Base-by-base conservation (phyloP, 495 filamentous ascomycete genomes). In the Aspergillus bridgeri region DNA sequence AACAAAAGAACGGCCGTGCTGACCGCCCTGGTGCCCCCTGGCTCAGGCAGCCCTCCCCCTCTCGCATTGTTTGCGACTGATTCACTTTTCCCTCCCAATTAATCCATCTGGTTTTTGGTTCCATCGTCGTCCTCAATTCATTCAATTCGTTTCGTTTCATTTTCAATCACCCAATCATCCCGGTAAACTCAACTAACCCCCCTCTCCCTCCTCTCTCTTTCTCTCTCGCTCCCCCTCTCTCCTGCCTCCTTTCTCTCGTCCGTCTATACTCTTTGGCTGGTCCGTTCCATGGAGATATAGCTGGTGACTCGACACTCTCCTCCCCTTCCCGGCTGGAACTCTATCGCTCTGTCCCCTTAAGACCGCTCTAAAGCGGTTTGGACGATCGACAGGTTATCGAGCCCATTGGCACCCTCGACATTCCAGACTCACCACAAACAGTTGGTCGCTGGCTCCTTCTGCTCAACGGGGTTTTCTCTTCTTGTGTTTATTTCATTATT, bases 401-500 rank as follows among this genome's bases (percentile, higher is more conserved):
- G 4, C 33, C 9, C 33, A 38, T 38, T 38, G 33, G 33, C 33
- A 38, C 33, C 33, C 33, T 13, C 33, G 33, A 38, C 33, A 38
- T 38, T 38, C 33, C 33, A 17, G 33, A 38, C 7, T 38, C 50
- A 52, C 54, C 52, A 54, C 42, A 29, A 19, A 17, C 24, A 33
- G n/a, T 44, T 49, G 29, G 24, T 48, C 53, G 20, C n/a, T n/a
- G n/a, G 42, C 44, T 56, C 42, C 22, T 22, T 9, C 38, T 48
- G 42, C 44, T 57, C 9, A 22, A 33, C 42, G 6, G 21, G 46
- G 25, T 46, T 59, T 29, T 46, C 38, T 56, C 53, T 5, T 57
- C 25, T 49, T 61, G 61, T 42, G 55, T 53, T 58, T 60, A 60
- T 47, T 42, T 56, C 19, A 27, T 18, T 50, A 8, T 62, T 62